Evolutionary conservation across 768 basidiomycete genomes (phyloP).

Genomic region (Lanmaoa rubissima): DNA sequence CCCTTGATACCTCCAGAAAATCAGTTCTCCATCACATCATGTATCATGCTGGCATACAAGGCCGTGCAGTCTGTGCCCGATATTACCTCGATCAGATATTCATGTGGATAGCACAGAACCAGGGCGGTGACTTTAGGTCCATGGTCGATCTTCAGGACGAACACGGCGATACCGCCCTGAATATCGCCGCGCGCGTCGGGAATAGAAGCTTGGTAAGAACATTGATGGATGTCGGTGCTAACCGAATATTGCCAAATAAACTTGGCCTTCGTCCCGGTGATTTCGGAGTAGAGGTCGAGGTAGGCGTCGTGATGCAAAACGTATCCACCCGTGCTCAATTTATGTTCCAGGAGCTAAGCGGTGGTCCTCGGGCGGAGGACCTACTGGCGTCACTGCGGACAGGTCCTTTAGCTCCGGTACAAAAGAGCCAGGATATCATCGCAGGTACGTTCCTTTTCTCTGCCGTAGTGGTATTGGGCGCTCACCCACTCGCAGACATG

Average conservation of each 20-base stretch:
- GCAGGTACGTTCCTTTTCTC: constrained; percentile 45
- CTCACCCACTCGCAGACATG: constrained; percentile 58
- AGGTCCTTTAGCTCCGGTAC: constrained; percentile 72
- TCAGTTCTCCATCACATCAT: constrained; percentile 91
- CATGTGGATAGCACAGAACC: constrained; percentile 76
- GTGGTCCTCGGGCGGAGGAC: constrained; percentile 74
- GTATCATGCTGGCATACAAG: constrained; percentile 87
- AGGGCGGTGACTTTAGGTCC: constrained; percentile 72
- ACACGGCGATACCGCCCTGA: constrained; percentile 93
- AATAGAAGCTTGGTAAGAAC: constrained; percentile 84
- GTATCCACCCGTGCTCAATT: not conserved
- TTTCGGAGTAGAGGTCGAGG: constrained; percentile 93
- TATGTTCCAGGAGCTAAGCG: constrained; percentile 57
- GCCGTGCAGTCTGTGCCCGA: constrained; percentile 76
- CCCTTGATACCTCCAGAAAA: constrained; percentile 82
- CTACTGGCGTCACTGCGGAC: constrained; percentile 71
- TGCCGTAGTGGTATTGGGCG: not conserved
- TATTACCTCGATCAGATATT: constrained; percentile 93
- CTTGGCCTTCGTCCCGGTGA: constrained; percentile 91
- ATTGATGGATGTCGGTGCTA: constrained; percentile 89
- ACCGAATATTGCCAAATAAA: constrained; percentile 86
- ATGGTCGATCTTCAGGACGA: constrained; percentile 91
- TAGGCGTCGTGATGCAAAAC: constrained; percentile 33
- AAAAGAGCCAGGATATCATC: constrained; percentile 87
- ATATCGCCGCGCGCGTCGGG: constrained; percentile 92